Evolutionary conservation across 2,329 filamentous ascomycete species (phyloP), one percentile per base, ranked within the genome.

Genomic region (Dactylellina parvicollis): DNA sequence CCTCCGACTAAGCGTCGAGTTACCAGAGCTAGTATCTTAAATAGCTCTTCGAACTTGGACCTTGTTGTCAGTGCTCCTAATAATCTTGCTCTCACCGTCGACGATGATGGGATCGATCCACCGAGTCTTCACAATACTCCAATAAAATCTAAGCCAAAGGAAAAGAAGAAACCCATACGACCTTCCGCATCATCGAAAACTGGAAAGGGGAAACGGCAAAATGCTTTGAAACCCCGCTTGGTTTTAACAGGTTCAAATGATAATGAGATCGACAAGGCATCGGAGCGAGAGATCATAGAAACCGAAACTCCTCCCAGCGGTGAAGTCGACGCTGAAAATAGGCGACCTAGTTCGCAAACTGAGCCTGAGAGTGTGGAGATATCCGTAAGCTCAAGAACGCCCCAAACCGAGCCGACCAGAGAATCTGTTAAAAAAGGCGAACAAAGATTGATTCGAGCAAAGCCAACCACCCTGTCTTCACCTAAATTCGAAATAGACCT

Each of bases 251-350:
- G 38, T 2, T 30, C 46, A 0, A 83, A 87, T 61, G 88, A 91
- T 72, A 86, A 87, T 1, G 88, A 90, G 75, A 85, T 91, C 36
- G 87, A 91, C 56, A 85, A 85, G 20, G 86, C 87, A 52, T 82
- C 91, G 0, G 85, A 90, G 77, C 87, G 86, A 1, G 89, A 90
- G 66, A 83, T 91, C 8, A 86, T 89, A 44, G 82, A 83, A 28
- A 84, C 0, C 78, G 85, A 24, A 84, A 83, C 1, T 10, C 16
- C 0, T 1, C 4, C 8, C 1, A 22, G 30, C 18, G 12, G 5
- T 9, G 22, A 38, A 47, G 5, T 4, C 16, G 85, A 88, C 28
- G 84, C 85, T 12, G 86, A 87, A 46, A 82, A 83, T 32, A 79
- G 83, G 76, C 77, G 0, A 75, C 49, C 74, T 65, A 77, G 26